A percentile compares a stretch with the other conserved stretches of the same genome.
Conservation (phyloP, 345 rosid species). For the Eucalyptus globulus region DNA sequence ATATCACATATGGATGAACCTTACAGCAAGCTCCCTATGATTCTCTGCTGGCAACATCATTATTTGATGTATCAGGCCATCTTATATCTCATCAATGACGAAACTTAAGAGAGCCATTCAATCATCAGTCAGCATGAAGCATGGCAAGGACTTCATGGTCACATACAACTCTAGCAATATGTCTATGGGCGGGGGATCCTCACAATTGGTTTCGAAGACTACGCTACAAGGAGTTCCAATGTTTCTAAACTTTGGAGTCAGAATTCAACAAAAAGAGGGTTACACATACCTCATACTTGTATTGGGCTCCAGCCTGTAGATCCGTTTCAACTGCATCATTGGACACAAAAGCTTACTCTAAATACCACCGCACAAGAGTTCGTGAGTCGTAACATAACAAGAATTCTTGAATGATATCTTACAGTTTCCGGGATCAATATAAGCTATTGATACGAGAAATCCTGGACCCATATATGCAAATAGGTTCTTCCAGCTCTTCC, state of each 20-base stretch:
- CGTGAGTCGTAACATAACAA: not conserved
- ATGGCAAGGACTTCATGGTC: not conserved
- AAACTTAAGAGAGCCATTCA: not conserved
- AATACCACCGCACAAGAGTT: not conserved
- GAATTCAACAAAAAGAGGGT: not conserved
- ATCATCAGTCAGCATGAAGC: not conserved
- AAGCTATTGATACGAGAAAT: conserved; percentile 90
- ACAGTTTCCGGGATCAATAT: conserved; percentile 98
- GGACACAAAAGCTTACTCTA: not conserved
- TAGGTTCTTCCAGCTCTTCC: conserved; percentile 83
- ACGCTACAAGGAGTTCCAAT: not conserved
- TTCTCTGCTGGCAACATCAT: not conserved
- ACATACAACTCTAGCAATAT: not conserved
- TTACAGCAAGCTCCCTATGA: not conserved
- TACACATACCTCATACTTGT: conserved; percentile 59
- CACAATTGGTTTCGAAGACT: not conserved
- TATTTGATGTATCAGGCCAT: not conserved
- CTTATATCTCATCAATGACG: not conserved
- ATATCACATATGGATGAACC: not conserved
- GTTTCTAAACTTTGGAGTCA: not conserved
- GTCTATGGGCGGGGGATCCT: not conserved
- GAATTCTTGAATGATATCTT: conserved; percentile 5
- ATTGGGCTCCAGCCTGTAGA: conserved; percentile 84
- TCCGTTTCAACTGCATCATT: conserved; percentile 83
- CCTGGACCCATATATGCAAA: conserved; percentile 94